Conservation (phyloP, 164 flowering plant genomes). For the Magnolia officinalis region DNA sequence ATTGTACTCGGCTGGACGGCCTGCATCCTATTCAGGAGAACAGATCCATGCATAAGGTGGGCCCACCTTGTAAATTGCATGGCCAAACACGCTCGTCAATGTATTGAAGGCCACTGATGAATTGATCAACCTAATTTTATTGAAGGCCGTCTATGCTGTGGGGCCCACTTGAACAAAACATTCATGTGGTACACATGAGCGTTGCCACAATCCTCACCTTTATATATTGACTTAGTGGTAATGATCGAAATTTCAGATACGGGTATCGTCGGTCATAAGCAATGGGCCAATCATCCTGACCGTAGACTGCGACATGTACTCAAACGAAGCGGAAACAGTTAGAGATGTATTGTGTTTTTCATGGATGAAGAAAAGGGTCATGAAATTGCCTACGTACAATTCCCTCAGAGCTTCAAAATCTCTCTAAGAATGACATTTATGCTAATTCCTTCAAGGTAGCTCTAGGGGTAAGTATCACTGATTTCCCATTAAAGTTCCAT, state of each 20-base stretch:
- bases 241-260: conserved; percentile 16
- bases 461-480: background rate
- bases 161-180: no score
- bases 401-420: conserved; percentile 28
- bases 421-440: conserved; percentile 25
- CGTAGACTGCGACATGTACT: conserved; percentile 45
- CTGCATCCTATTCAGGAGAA: no score
- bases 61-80: no score
- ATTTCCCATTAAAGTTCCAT: no score
- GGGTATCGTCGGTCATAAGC: conserved; percentile 35
- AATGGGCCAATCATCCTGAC: conserved; percentile 29
- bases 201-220: no score
- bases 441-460: background rate
- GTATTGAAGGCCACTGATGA: background rate
- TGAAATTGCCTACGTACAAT: conserved; percentile 35
- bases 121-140: no score
- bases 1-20: no score
- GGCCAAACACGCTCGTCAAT: no score
- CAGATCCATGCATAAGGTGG: no score
- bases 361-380: conserved; percentile 36
- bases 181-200: no score
- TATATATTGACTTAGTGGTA: no score
- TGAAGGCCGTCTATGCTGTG: no score
- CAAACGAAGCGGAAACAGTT: conserved; percentile 30
- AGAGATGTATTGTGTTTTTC: conserved; percentile 38